Conservation (phyloP, 768 basidiomycete species). For the Russula lepida region DNA sequence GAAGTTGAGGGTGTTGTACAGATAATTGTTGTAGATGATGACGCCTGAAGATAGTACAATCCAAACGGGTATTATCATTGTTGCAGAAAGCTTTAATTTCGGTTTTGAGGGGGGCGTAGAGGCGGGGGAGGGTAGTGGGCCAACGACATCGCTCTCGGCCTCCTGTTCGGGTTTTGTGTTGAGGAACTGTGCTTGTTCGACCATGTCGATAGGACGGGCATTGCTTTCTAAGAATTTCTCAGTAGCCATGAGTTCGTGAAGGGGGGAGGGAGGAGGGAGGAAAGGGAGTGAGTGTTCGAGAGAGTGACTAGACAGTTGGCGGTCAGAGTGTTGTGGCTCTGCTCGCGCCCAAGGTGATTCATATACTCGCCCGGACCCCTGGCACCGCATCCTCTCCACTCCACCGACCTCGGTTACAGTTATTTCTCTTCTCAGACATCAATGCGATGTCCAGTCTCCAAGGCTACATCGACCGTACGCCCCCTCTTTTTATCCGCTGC, state of each 20-base stretch:
- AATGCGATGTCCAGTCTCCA: slow-evolving; percentile 74
- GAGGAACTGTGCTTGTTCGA: slow-evolving; percentile 8
- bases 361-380: background rate
- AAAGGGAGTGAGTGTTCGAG: background rate
- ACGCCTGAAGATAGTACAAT: slow-evolving; percentile 82
- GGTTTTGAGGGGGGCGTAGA: slow-evolving; percentile 35
- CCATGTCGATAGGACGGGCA: background rate
- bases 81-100: slow-evolving; percentile 51
- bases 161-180: slow-evolving; percentile 21
- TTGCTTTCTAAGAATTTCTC: slow-evolving; percentile 19
- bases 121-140: slow-evolving; percentile 50
- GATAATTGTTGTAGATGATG: slow-evolving; percentile 93
- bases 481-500: background rate
- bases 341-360: no score
- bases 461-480: slow-evolving; percentile 82
- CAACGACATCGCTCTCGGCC: background rate
- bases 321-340: no score
- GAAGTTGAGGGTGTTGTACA: slow-evolving; percentile 78
- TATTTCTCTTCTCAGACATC: background rate
- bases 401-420: background rate
- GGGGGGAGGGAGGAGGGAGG: background rate
- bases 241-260: background rate
- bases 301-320: slow-evolving; percentile 11
- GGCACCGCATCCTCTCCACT: background rate
- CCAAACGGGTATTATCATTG: slow-evolving; percentile 85